Base-by-base conservation (phyloP, 805 yeast genomes). In the Hemisphaericaspora nanyangensis region DNA sequence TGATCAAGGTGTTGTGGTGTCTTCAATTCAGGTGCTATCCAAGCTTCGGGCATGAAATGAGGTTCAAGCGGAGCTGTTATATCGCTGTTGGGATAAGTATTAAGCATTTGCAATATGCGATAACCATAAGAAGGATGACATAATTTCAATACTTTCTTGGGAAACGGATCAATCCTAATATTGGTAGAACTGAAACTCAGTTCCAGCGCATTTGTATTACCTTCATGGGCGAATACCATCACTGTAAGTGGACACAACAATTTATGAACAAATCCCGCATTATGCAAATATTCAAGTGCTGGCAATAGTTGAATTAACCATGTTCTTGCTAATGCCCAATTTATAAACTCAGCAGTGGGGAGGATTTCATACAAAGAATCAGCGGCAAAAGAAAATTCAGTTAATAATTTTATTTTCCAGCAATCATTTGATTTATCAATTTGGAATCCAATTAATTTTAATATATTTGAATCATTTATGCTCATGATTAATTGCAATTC, bases 281-380 rank as follows among this genome's bases (percentile, higher is more conserved):
- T 89, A 58, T 93, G 97, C 10, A 93, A 57, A 37, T 76, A 76
- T 51, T 93, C 97, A 6, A 93, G 60, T 2, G 89, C 90, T 45
- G 93, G 96, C 26, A 93, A 64, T 4, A 93, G 50, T 55, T 90
- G 93, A 35, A 90, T 82, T 28, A 89, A 72, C 97, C 97, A 93
- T 5, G 82, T 73, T 47, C 98, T 76, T 0, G 95, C 95, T 2
- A 85, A 72, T 4, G 84, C 79, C 51, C 90, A 65, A 50, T 78
- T 82, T 6, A 88, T 74, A 33, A 74, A 74, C 3, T 79, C 82
- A 0, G 86, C 79, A 0, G 88, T 77, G 11, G 79, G 74, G 10
- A 91, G 63, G 7, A 91, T 58, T 35, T 82, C 89, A 28, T 77
- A 72, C 6, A 88, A 50, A 1, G 84, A 70, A 17, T 80, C 83